These are phyloP conservation scores for Heterococcus sp. DNA, from an alignment of 108 stramenopile species.

Conservation along the genomic window DNA sequence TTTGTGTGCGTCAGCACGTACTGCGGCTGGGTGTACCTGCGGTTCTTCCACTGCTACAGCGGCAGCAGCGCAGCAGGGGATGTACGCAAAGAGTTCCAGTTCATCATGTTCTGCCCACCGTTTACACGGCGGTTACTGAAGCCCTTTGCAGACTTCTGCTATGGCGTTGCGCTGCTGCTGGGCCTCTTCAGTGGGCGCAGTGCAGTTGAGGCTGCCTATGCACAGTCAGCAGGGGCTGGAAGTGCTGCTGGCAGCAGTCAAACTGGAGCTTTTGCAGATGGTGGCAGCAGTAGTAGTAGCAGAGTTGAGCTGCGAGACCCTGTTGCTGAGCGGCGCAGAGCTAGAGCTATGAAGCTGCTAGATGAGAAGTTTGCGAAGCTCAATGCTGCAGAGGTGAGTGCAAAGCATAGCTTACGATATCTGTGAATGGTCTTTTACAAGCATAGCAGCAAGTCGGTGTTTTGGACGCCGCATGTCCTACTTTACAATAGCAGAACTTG, in stretches of 20 bases:
- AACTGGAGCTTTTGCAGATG: background rate
- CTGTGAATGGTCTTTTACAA: too few relatives aligned
- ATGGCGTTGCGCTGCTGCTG: slow-evolving; percentile 35
- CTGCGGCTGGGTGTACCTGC: slow-evolving; percentile 29
- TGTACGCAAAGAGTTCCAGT: slow-evolving; percentile 6
- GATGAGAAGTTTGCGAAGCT: slow-evolving; percentile 45
- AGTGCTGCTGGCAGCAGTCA: background rate
- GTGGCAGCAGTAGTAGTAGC: background rate
- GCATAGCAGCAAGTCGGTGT: too few relatives aligned
- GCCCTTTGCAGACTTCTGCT: slow-evolving; percentile 26
- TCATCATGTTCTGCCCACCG: slow-evolving; percentile 27
- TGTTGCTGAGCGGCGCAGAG: slow-evolving; percentile 26
- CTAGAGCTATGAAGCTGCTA: slow-evolving; percentile 41
- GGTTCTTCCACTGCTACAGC: slow-evolving; percentile 13
- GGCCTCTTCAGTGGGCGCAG: slow-evolving; percentile 21
- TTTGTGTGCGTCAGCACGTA: slow-evolving; percentile 21
- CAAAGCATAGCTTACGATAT: too few relatives aligned
- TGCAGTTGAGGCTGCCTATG: background rate
- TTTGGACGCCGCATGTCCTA: too few relatives aligned
- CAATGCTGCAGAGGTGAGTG: slow-evolving; percentile 6
- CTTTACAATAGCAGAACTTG: too few relatives aligned
- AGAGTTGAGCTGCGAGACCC: slow-evolving; percentile 30
- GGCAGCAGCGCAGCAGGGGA: slow-evolving; percentile 1
- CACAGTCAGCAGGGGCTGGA: background rate
- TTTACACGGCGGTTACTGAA: background rate